phyloP scores from a whole-genome alignment of 139 green algal genomes.

The Microglena sp. region DNA sequence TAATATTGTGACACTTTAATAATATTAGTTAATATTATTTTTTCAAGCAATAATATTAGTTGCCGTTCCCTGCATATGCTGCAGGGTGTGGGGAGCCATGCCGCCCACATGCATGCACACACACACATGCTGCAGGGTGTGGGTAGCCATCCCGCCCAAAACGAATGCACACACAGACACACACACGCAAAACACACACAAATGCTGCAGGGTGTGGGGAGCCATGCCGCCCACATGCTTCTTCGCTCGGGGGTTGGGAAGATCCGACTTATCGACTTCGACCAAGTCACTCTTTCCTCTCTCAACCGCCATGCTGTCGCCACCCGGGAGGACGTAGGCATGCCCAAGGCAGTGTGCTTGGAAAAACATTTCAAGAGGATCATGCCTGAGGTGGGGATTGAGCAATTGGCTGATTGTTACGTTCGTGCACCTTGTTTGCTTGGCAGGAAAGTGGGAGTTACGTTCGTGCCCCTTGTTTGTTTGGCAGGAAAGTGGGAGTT shows the following conservation, averaged over 20 bases:
- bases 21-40: too few relatives aligned
- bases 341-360: constrained; percentile 75
- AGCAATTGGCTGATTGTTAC: background rate
- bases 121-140: constrained; percentile 7
- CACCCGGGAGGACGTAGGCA: constrained; percentile 84
- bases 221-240: constrained; percentile 86
- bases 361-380: constrained; percentile 74
- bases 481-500: too few relatives aligned
- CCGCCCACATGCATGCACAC: background rate
- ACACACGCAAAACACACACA: background rate
- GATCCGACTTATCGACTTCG: constrained; percentile 93
- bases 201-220: constrained; percentile 77
- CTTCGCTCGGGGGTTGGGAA: constrained; percentile 82
- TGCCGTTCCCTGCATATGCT: background rate
- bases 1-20: too few relatives aligned
- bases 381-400: constrained; percentile 68
- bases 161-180: background rate
- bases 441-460: too few relatives aligned
- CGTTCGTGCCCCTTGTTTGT: too few relatives aligned
- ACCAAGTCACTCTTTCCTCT: constrained; percentile 62
- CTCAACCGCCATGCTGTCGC: constrained; percentile 80
- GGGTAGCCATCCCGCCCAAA: background rate
- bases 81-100: background rate
- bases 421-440: too few relatives aligned
- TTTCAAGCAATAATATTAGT: too few relatives aligned